Conservation (phyloP, 2,329 filamentous ascomycete species). For the Alternaria ethzedia region DNA sequence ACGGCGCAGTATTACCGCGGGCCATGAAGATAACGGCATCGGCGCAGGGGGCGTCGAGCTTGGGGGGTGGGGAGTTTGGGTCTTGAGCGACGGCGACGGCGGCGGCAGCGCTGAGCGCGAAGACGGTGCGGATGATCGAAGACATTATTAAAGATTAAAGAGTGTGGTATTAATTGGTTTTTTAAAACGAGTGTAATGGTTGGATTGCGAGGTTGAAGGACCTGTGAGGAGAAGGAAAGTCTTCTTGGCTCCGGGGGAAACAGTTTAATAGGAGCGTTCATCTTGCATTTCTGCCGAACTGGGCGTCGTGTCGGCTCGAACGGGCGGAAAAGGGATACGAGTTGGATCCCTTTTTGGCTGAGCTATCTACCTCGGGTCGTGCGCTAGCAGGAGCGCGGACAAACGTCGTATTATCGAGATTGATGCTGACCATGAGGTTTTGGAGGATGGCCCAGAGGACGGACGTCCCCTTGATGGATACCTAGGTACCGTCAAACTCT, state of each 20-base stretch:
- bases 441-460: constrained; percentile 21
- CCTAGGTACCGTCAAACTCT: constrained; percentile 19
- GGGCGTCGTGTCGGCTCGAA: constrained; percentile 18
- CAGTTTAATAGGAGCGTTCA: constrained; percentile 27
- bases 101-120: constrained; percentile 31
- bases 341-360: constrained; percentile 24
- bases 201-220: constrained; percentile 27
- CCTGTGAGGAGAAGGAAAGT: constrained; percentile 27
- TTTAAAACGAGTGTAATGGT: constrained; percentile 32
- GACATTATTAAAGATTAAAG: constrained; percentile 37
- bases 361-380: constrained; percentile 28
- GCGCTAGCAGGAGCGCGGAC: constrained; percentile 22
- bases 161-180: constrained; percentile 22
- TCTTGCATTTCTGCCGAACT: constrained; percentile 21
- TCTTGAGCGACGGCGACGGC: constrained; percentile 40
- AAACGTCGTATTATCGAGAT: constrained; percentile 25
- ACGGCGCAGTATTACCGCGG: constrained; percentile 32
- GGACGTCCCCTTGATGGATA: constrained; percentile 19
- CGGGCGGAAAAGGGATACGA: constrained; percentile 24
- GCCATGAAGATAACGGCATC: constrained; percentile 32
- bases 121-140: constrained; percentile 29
- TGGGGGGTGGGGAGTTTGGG: constrained; percentile 21
- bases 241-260: constrained; percentile 22
- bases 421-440: constrained; percentile 18
- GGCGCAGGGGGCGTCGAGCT: constrained; percentile 31